Evolutionary conservation across 257 asterid species (phyloP).

Genomic region (Marsdenia floribunda): DNA sequence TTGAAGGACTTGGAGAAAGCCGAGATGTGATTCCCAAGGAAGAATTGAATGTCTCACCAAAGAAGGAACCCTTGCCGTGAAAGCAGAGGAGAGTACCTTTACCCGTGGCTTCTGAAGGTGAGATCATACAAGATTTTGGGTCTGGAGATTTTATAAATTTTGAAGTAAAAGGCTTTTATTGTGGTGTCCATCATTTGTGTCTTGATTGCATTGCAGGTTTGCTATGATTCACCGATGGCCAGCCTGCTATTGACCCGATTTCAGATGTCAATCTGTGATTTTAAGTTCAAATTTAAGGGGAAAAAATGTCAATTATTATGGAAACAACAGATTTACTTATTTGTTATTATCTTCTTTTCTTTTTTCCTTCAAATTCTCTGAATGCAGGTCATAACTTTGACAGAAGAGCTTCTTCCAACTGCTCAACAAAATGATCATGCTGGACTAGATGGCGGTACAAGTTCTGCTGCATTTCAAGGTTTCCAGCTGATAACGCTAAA

Average conservation of each 20-base stretch:
- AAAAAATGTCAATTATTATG: conserved; percentile 14
- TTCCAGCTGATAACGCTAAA: too few relatives aligned
- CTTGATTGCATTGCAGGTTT: conserved; percentile 94
- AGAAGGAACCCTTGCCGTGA: too few relatives aligned
- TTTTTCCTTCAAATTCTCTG: conserved; percentile 15
- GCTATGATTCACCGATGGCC: conserved; percentile 79
- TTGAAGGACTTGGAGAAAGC: too few relatives aligned
- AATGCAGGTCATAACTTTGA: conserved; percentile 79
- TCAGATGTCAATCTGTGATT: conserved; percentile 78
- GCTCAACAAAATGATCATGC: conserved; percentile 65
- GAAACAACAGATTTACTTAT: conserved; percentile 17
- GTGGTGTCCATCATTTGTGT: conserved; percentile 82
- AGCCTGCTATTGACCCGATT: conserved; percentile 62
- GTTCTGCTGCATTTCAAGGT: conserved; percentile 46
- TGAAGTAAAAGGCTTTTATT: conserved; percentile 38
- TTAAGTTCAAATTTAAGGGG: conserved; percentile 49
- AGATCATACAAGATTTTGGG: conserved; percentile 38
- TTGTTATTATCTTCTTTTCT: conserved; percentile 5
- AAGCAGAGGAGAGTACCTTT: too few relatives aligned
- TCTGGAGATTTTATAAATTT: conserved; percentile 42
- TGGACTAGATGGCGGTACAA: conserved; percentile 40
- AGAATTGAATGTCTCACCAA: too few relatives aligned
- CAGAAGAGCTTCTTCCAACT: conserved; percentile 90
- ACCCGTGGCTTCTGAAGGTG: conserved; percentile 61
- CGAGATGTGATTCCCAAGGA: too few relatives aligned